Evolutionary conservation across 2,329 filamentous ascomycete species (phyloP).

Genomic region (Magnaporthiopsis rhizophila): DNA sequence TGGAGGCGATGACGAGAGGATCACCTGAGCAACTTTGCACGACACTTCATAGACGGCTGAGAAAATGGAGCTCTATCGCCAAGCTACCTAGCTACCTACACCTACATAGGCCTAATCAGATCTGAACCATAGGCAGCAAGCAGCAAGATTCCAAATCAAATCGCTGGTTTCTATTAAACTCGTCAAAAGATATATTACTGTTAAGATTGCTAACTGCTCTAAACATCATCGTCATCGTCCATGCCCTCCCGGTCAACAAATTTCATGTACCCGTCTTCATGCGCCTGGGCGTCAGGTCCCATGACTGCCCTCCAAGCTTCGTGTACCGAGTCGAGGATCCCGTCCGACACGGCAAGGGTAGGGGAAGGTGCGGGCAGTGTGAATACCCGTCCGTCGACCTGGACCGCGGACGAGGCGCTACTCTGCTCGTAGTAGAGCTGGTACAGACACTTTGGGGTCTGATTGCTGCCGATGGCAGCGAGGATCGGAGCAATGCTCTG

Average conservation of each 20-base stretch:
- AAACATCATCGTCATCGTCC: conserved; percentile 48
- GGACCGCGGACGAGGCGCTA: conserved; percentile 18
- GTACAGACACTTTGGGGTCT: conserved; percentile 33
- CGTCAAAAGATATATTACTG: not conserved
- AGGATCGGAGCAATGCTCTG: conserved; percentile 35
- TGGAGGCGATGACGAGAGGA: too few relatives aligned
- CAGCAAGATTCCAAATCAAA: not conserved
- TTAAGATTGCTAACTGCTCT: conserved; percentile 18
- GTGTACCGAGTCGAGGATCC: conserved; percentile 56
- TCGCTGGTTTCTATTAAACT: not conserved
- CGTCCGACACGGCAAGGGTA: conserved; percentile 69
- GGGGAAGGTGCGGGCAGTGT: conserved; percentile 51
- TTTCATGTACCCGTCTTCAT: conserved; percentile 54
- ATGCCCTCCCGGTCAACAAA: conserved; percentile 67
- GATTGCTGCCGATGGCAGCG: conserved; percentile 11
- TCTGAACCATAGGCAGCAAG: not conserved
- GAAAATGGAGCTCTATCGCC: too few relatives aligned
- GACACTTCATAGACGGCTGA: too few relatives aligned
- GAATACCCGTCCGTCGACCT: conserved; percentile 36
- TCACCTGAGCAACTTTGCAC: too few relatives aligned
- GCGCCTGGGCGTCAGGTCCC: conserved; percentile 38
- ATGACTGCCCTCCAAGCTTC: conserved; percentile 61
- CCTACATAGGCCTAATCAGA: not conserved
- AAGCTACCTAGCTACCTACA: not conserved
- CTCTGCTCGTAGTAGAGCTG: conserved; percentile 49